Base-by-base conservation (phyloP, 495 filamentous ascomycete genomes). In the Hypoxylon fuscum region DNA sequence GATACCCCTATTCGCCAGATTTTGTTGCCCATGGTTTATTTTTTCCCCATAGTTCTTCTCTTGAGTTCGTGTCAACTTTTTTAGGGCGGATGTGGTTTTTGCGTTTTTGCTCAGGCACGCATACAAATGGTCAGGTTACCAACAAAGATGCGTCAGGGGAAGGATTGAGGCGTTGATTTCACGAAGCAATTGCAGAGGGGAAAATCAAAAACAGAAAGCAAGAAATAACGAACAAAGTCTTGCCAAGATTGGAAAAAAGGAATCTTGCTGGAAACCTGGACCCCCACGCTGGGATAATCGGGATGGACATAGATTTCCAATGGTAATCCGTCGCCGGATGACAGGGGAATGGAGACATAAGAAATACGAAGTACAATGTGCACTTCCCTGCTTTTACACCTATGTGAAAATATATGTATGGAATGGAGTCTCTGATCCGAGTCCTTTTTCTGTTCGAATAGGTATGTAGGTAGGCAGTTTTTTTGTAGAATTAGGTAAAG, bases 321-420 rank as follows among this genome's bases (percentile, higher is more conserved):
- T 61, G 59, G 66, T 61, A 67, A 70, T 72, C 69, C 67, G 69
- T 68, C 69, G 53, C 69, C 69, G 69, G 69, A 72, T 72, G 59
- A 60, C 21, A 66, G 47, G 63, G n/a, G 61, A 58, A 65, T 50
- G 65, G 46, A 69, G 41, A 66, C 41, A 61, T 63, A 60, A 37
- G 60, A 45, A 69, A 61, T 57, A 66, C 38, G 51, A 72, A 70
- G 65, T 60, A 63, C 47, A 53, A 62, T 37, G 52, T 59, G 48
- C 44, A 29, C 53, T 53, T 59, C 41, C 5, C 35, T 31, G 38
- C 35, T 21, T 46, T 45, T 22, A n/a, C n/a, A n/a, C n/a, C 29
- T 27, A 37, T 38, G 29, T 37, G 31, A 42, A 42, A 1, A 21
- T 21, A 4, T 17, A 35, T 47, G 23, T 10, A 1, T 47, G 43